Conservation (phyloP, 1,139 yeast genomes). For the Arxiozyma slooffiae region DNA sequence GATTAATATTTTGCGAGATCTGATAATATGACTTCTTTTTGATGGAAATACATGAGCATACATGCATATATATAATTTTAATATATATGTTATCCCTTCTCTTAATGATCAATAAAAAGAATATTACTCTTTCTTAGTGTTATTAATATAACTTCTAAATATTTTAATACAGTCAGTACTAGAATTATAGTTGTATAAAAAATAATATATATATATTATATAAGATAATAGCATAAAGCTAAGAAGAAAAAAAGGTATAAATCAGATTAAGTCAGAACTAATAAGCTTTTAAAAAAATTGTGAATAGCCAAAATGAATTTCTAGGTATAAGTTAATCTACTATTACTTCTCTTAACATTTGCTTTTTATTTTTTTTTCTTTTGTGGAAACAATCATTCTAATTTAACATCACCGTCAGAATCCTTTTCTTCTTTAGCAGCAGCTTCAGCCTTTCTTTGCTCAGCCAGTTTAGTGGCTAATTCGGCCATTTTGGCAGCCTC, state of each 20-base stretch:
- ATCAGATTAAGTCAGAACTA: background rate
- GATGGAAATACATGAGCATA: background rate
- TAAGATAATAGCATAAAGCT: background rate
- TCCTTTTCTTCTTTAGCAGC: slow-evolving; percentile 21
- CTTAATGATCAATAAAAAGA: background rate
- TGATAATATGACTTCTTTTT: background rate
- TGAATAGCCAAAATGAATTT: background rate
- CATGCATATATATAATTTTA: background rate
- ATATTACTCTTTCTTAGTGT: too few species aligned
- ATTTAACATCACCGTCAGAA: slow-evolving; percentile 22
- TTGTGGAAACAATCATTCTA: slow-evolving; percentile 6
- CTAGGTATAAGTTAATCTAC: too few species aligned
- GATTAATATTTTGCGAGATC: slow-evolving; percentile 13
- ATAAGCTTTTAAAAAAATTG: too few species aligned
- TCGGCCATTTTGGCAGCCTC: slow-evolving; percentile 83
- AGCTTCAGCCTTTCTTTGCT: slow-evolving; percentile 48
- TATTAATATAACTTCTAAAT: background rate
- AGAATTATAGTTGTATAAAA: background rate
- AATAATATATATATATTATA: too few species aligned
- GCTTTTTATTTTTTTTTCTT: too few species aligned
- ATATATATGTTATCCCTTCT: too few species aligned
- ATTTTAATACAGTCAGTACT: background rate
- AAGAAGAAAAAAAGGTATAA: too few species aligned
- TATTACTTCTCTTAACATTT: too few species aligned
- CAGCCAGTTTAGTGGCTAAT: slow-evolving; percentile 85